Evolutionary conservation across 1,139 yeast species (phyloP).

Genomic region (Casaregolazyma lundiana): DNA sequence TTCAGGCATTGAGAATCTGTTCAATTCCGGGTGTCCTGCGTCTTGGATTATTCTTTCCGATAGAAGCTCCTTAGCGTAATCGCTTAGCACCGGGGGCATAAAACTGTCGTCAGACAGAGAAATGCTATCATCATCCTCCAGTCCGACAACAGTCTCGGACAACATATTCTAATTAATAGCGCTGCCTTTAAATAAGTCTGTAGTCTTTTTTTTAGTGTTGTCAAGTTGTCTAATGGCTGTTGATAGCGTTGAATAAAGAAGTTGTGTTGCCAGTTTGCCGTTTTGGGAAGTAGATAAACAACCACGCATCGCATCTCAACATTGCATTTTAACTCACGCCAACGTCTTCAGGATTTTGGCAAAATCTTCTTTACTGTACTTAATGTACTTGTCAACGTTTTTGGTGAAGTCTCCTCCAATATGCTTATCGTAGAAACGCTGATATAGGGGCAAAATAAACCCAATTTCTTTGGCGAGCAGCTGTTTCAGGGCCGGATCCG

Average conservation of each 20-base stretch:
- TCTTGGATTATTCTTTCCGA: constrained; percentile 25
- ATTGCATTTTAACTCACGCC: background rate
- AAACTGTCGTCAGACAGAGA: constrained; percentile 45
- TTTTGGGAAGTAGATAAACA: constrained; percentile 7
- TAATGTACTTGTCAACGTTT: constrained; percentile 66
- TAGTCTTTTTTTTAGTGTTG: background rate
- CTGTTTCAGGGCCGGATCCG: constrained; percentile 61
- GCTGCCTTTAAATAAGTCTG: background rate
- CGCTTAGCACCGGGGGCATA: constrained; percentile 57
- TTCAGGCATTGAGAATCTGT: background rate
- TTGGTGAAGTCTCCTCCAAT: constrained; percentile 68
- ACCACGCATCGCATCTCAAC: background rate
- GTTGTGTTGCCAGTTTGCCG: constrained; percentile 2
- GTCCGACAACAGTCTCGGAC: constrained; percentile 6
- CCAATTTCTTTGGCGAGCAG: constrained; percentile 63
- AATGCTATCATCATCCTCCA: constrained; percentile 25
- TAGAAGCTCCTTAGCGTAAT: constrained; percentile 46
- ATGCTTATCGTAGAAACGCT: constrained; percentile 75
- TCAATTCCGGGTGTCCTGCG: background rate
- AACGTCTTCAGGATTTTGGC: constrained; percentile 36
- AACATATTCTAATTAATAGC: constrained; percentile 7
- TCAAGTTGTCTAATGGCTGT: background rate
- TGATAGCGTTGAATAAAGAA: background rate
- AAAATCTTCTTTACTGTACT: constrained; percentile 60
- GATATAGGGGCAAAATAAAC: constrained; percentile 75